Percentiles rank a stretch among this genome's conserved stretches.
These are phyloP conservation scores for Ogataea kodamae DNA, from an alignment of 805 yeast genomes.

Conservation along the genomic window DNA sequence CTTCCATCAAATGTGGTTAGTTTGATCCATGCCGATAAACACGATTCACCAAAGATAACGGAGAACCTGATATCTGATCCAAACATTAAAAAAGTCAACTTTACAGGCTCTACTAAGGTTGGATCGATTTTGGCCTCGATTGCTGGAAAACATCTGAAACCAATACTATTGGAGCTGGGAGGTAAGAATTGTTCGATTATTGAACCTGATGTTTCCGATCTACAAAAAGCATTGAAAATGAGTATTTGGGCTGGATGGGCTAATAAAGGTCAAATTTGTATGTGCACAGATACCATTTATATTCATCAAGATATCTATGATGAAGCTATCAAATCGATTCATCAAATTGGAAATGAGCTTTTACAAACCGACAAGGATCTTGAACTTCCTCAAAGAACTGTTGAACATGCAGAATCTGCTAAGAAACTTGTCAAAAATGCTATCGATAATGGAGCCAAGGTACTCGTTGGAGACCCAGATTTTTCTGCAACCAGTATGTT, in stretches of 20 bases:
- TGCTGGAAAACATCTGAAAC: conserved; percentile 39
- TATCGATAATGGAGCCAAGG: conserved; percentile 35
- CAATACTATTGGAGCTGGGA: conserved; percentile 42
- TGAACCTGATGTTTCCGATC: conserved; percentile 32
- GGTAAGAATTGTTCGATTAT: conserved; percentile 42
- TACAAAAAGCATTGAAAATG: conserved; percentile 31
- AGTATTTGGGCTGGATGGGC: conserved; percentile 37
- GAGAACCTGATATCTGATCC: conserved; percentile 29
- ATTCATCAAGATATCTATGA: conserved; percentile 37
- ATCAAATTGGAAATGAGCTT: conserved; percentile 11
- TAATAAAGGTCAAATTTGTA: conserved; percentile 48
- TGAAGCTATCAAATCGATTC: conserved; percentile 25
- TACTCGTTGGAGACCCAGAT: conserved; percentile 21
- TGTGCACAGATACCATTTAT: conserved; percentile 40
- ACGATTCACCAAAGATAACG: conserved; percentile 27
- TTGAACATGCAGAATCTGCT: conserved; percentile 24
- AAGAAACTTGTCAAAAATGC: conserved; percentile 35
- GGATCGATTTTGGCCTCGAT: conserved; percentile 36
- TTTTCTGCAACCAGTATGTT: conserved; percentile 2
- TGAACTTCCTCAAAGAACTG: conserved; percentile 31
- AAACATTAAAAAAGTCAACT: conserved; percentile 37
- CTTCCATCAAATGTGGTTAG: conserved; percentile 37
- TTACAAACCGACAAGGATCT: conserved; percentile 16
- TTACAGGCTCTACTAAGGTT: conserved; percentile 44
- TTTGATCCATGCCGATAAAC: conserved; percentile 32